These are phyloP conservation scores for Zygoascus meyerae DNA, from an alignment of 1,139 yeast genomes.

Conservation along the genomic window DNA sequence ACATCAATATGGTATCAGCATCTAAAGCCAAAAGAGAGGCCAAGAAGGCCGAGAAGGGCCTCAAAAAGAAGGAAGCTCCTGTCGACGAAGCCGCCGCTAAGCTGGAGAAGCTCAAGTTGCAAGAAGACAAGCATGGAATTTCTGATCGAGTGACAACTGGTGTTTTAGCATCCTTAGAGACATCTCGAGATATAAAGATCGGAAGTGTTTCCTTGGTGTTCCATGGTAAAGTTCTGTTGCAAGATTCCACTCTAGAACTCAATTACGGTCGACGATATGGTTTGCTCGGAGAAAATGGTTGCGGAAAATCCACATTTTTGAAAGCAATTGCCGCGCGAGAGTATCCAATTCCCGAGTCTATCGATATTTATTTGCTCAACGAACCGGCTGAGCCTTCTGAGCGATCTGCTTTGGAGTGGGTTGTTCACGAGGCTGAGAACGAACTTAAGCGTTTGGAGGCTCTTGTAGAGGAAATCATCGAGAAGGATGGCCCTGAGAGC, in stretches of 20 bases:
- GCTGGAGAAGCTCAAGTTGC: constrained; percentile 82
- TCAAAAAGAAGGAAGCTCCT: constrained; percentile 53
- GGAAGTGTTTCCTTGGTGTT: constrained; percentile 85
- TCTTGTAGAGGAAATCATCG: constrained; percentile 81
- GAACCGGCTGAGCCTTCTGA: constrained; percentile 97
- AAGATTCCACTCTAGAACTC: constrained; percentile 85
- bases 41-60: constrained; percentile 63
- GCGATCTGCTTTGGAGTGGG: constrained; percentile 89
- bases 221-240: constrained; percentile 95
- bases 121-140: constrained; percentile 86
- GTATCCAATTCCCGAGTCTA: constrained; percentile 86
- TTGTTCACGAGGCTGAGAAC: constrained; percentile 90
- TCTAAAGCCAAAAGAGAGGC: constrained; percentile 90
- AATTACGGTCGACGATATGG: constrained; percentile 93
- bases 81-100: constrained; percentile 56
- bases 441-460: constrained; percentile 90
- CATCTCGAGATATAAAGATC: constrained; percentile 91
- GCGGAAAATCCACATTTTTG: constrained; percentile 95
- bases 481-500: constrained; percentile 92
- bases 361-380: constrained; percentile 86
- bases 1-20: constrained; percentile 46
- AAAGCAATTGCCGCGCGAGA: constrained; percentile 94
- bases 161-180: constrained; percentile 79
- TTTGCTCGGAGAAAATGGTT: constrained; percentile 95
- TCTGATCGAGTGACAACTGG: constrained; percentile 98